Percentiles rank a stretch among this genome's conserved stretches.
These are phyloP conservation scores for Neofusicoccum kwambonambiense DNA, from an alignment of 2,329 filamentous ascomycete genomes.

Conservation along the genomic window DNA sequence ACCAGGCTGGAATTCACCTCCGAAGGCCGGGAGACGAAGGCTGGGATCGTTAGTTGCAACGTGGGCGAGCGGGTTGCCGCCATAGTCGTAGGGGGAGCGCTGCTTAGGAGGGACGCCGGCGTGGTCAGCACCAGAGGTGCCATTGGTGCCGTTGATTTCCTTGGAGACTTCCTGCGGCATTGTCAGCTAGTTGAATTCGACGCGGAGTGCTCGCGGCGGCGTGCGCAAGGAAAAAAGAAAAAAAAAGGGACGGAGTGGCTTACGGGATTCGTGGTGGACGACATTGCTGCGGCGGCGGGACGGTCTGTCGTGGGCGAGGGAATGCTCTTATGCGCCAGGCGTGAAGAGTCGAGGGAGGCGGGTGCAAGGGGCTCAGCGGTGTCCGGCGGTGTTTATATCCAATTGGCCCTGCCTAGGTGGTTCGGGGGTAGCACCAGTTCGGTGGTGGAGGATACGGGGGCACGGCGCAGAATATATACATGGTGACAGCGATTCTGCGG, in stretches of 20 bases:
- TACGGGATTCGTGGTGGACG: constrained; percentile 39
- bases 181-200: background rate
- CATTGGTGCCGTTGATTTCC: constrained; percentile 28
- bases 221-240: too few relatives aligned
- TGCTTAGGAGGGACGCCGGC: constrained; percentile 31
- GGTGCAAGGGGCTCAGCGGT: constrained; percentile 4
- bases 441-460: constrained; percentile 11
- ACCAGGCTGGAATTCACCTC: constrained; percentile 54
- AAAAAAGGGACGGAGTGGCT: background rate
- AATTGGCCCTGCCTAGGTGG: constrained; percentile 9
- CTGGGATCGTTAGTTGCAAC: constrained; percentile 50
- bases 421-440: constrained; percentile 12
- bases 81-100: constrained; percentile 50
- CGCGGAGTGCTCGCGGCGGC: background rate
- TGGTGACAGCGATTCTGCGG: constrained; percentile 9
- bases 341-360: background rate
- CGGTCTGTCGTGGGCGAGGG: background rate
- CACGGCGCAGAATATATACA: constrained; percentile 14
- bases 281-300: background rate
- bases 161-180: constrained; percentile 10
- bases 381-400: constrained; percentile 4
- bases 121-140: constrained; percentile 40
- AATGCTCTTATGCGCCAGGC: too few relatives aligned
- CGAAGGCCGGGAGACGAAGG: constrained; percentile 47
- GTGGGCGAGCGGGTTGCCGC: constrained; percentile 54